Evolutionary conservation across 805 yeast genomes (phyloP), one percentile per base, ranked within the genome.

Genomic region (Suhomyces xylopsoci): DNA sequence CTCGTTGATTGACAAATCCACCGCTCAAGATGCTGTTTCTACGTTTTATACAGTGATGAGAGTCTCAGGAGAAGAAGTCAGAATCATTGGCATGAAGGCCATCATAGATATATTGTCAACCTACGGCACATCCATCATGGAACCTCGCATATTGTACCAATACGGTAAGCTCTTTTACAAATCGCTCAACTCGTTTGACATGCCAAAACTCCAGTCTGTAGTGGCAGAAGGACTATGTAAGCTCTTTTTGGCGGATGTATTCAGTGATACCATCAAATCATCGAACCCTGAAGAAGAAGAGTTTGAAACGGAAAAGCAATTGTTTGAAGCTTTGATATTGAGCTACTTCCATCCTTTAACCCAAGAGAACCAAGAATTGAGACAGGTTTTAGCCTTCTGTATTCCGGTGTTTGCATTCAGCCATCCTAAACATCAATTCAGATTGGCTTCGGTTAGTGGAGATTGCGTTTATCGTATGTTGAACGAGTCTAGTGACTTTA

Each of bases 191-290:
- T 79, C 79, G 57, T 73, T 73, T 52, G 79, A 79, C 4, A 72
- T 81, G 58, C 88, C 88, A 1, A 80, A 79, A 25, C 77, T 90
- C 17, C 97, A 90, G 65, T 84, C 93, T 0, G 77, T 83, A 1
- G 87, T 93, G 8, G 96, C 93, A 0, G 96, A 90, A 62, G 96
- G 96, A 0, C 71, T 92, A 24, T 88, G 92, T 62, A 92, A 93
- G 70, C 71, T 93, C 48, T 83, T 85, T 59, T 74, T 94, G 50
- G 87, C 93, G 14, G 96, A 88, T 57, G 79, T 88, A 19, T 77
- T 91, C 51, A 79, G 76, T 6, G 91, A 87, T 62, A 19, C 57
- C 24, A 43, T 26, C 12, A 51, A 48, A 8, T 52, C 58, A 17
- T 54, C 52, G 14, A 61, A 61, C 32, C 59, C 45, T 4, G 58